Base-by-base conservation (phyloP, 1,284 basidiomycete species). In the Sanghuangporus sanghuang region DNA sequence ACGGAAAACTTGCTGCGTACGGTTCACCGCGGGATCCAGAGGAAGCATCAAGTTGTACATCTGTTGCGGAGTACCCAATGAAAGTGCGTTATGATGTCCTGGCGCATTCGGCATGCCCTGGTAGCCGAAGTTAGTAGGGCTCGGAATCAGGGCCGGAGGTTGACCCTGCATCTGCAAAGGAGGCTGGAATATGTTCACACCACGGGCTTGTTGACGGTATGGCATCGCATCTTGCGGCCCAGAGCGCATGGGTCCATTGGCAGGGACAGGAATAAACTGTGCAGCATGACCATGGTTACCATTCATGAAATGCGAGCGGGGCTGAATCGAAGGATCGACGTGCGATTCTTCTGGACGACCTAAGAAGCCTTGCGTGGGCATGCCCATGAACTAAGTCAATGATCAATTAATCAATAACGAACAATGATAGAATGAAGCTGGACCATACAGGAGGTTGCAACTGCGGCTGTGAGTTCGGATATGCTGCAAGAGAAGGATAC, bases 1-100 rank as follows among this genome's bases (percentile, higher is more conserved):
- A 48, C 86, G 85, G 76, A 87, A 91, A 57, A 68, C 83, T 84
- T 90, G 88, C 72, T 92, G 90, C 58, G 89, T 82, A 67, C 89
- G 87, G 63, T 83, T 81, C 64, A 89, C 83, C 23, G 86, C 83
- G 49, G 88, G 82, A 68, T 84, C 82, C 66, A 76, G 75, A n/a
- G 73, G 73, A 57, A 86, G 74, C 81, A 90, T 86, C 85, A 90
- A 87, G 70, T 92, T 88, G 68, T 90, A 91, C 64, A 90, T 69
- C 69, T 90, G 89, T 69, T 90, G 89, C 18, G 84, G 78, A 70
- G 83, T 89, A 64, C 84, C 85, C 60, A 90, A 75, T 12, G 88
- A 85, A 66, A 90, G 78, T 12, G 85, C 53, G 27, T 67, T 64
- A 32, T 65, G 66, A 35, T 68, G 65, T 18, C 57, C 55, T n/a